A percentile compares a stretch with the other conserved stretches of the same genome.
Evolutionary conservation across 805 yeast genomes (phyloP).

Genomic region (Starmera quercuum): DNA sequence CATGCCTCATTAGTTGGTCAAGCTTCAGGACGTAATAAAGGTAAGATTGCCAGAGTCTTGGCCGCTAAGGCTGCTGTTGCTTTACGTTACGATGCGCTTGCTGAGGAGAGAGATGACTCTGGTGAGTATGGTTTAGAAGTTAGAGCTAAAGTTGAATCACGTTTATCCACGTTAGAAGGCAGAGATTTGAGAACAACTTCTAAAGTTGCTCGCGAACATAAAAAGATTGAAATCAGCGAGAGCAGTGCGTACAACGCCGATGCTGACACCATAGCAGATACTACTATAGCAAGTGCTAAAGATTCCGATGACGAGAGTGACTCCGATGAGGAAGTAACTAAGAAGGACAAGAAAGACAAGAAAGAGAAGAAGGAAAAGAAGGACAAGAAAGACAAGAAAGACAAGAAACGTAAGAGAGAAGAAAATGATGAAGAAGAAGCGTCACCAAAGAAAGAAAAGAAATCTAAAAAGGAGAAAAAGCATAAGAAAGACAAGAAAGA

Average conservation of each 20-base stretch:
- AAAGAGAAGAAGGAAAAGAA: slow-evolving; percentile 27
- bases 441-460: slow-evolving; percentile 22
- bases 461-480: slow-evolving; percentile 27
- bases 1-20: slow-evolving; percentile 97
- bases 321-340: slow-evolving; percentile 27
- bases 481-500: slow-evolving; percentile 20
- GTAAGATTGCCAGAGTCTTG: slow-evolving; percentile 96
- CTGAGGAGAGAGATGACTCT: slow-evolving; percentile 94
- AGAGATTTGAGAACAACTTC: slow-evolving; percentile 91
- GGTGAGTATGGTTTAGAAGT: slow-evolving; percentile 90
- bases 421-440: slow-evolving; percentile 22
- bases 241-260: slow-evolving; percentile 89
- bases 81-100: slow-evolving; percentile 90
- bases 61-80: slow-evolving; percentile 99
- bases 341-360: slow-evolving; percentile 27
- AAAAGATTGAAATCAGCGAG: slow-evolving; percentile 81
- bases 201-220: slow-evolving; percentile 71
- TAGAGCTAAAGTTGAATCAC: slow-evolving; percentile 88
- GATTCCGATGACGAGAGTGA: slow-evolving; percentile 31
- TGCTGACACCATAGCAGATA: slow-evolving; percentile 67
- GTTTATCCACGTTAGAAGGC: slow-evolving; percentile 93
- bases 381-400: slow-evolving; percentile 21
- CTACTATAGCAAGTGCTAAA: slow-evolving; percentile 26
- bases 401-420: slow-evolving; percentile 24
- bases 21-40: slow-evolving; percentile 97